These are phyloP conservation scores for Exophiala calicioides DNA, from an alignment of 2,329 filamentous ascomycete genomes.

Conservation along the genomic window DNA sequence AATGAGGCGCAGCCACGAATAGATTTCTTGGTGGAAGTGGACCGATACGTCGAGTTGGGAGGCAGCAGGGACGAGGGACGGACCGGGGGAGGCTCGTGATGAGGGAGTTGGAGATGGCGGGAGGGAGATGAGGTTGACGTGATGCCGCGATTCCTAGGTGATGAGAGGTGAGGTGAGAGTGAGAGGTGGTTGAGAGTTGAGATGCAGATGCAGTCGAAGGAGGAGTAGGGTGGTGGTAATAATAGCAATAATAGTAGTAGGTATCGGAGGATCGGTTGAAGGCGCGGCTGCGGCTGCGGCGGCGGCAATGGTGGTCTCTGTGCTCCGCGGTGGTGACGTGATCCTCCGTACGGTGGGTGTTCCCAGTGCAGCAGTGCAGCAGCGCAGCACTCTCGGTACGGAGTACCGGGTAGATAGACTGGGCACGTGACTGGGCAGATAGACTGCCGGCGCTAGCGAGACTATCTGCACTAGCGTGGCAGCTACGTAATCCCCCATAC, in stretches of 20 bases:
- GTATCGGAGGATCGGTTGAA: neutral
- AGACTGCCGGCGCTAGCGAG: no score
- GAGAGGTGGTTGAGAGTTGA: neutral
- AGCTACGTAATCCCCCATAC: no score
- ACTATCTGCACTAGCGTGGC: no score
- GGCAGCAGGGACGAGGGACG: neutral
- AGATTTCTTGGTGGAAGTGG: slow-evolving; percentile 15
- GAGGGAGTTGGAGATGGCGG: slow-evolving; percentile 9
- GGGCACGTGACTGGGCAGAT: neutral
- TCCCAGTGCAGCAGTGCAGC: neutral
- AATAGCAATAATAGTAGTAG: neutral
- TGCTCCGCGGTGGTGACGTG: no score
- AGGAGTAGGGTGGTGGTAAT: no score
- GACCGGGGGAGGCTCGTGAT: slow-evolving; percentile 3
- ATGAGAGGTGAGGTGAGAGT: neutral
- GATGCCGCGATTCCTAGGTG: no score
- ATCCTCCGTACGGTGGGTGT: no score
- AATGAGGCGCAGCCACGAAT: slow-evolving; percentile 26
- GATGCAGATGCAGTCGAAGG: no score
- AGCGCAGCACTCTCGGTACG: neutral
- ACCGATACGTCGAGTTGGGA: slow-evolving; percentile 11
- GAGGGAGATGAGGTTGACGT: no score
- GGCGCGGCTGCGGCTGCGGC: no score
- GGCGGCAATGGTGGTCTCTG: neutral
- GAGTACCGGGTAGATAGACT: neutral